Evolutionary conservation across 768 basidiomycete genomes (phyloP).

Genomic region (Suillus placidus): DNA sequence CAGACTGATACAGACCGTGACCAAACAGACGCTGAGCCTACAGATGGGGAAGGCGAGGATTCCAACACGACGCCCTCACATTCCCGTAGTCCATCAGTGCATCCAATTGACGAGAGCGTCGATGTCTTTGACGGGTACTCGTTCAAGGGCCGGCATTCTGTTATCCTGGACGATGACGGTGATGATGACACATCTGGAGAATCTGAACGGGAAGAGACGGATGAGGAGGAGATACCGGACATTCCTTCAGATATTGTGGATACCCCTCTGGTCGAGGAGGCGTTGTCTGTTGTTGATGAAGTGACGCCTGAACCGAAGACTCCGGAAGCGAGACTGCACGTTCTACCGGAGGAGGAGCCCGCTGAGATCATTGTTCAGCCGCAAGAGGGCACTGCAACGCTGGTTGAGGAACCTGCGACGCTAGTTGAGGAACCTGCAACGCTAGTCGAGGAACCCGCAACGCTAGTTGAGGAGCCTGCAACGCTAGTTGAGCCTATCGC

Average conservation of each 20-base stretch:
- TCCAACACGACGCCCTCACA: conserved; percentile 79
- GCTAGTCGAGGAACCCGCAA: conserved; percentile 17
- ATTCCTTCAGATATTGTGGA: conserved; percentile 22
- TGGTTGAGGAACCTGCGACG: conserved; percentile 17
- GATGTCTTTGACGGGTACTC: conserved; percentile 96
- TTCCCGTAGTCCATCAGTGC: conserved; percentile 75
- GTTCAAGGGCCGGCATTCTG: conserved; percentile 84
- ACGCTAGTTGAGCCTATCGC: conserved; percentile 20
- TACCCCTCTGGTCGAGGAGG: conserved; percentile 30
- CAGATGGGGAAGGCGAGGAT: conserved; percentile 76
- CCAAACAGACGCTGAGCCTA: conserved; percentile 70
- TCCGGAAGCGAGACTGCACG: conserved; percentile 62
- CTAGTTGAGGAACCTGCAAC: conserved; percentile 17
- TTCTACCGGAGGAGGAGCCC: conserved; percentile 33
- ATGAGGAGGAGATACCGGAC: conserved; percentile 41
- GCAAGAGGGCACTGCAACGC: conserved; percentile 15
- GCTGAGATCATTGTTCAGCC: conserved; percentile 14
- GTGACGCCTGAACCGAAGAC: conserved; percentile 64
- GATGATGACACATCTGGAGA: conserved; percentile 52
- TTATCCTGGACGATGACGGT: conserved; percentile 74
- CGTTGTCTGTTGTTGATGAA: conserved; percentile 33
- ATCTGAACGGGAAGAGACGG: conserved; percentile 37
- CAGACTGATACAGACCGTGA: conserved; percentile 67
- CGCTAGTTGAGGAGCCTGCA: conserved; percentile 19
- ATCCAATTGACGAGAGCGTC: conserved; percentile 52